Evolutionary conservation across 2,329 filamentous ascomycete genomes (phyloP).

Genomic region (Monilinia polystroma): DNA sequence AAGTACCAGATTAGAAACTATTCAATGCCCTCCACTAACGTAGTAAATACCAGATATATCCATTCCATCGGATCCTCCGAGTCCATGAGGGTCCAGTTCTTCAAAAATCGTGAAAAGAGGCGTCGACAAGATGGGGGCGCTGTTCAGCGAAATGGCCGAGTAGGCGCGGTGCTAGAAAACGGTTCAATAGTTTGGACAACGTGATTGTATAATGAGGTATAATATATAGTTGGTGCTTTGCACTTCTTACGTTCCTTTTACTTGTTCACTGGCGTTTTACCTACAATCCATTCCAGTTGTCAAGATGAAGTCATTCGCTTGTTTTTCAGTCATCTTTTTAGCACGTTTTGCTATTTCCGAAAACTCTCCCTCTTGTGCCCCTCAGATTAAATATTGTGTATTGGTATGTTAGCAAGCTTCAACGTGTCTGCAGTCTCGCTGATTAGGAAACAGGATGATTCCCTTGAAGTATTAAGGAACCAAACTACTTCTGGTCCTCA

Average conservation of each 20-base stretch:
- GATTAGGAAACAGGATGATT: slow-evolving; percentile 12
- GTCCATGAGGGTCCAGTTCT: neutral
- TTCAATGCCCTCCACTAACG: neutral
- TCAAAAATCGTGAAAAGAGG: neutral
- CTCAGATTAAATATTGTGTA: neutral
- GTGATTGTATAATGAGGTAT: neutral
- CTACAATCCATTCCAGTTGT: neutral
- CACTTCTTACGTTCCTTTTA: neutral
- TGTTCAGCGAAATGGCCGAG: neutral
- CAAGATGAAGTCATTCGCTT: slow-evolving; percentile 11
- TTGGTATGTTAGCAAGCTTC: neutral
- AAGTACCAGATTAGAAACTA: neutral
- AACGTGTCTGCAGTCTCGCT: neutral
- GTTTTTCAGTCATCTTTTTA: slow-evolving; percentile 8
- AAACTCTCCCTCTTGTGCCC: slow-evolving; percentile 11
- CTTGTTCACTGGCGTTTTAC: neutral
- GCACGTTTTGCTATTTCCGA: slow-evolving; percentile 3
- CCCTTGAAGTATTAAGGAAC: neutral
- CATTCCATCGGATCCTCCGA: neutral
- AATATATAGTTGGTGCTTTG: neutral
- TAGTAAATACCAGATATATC: neutral
- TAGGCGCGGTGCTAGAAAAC: neutral
- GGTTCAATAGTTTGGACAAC: slow-evolving; percentile 9
- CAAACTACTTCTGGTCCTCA: neutral
- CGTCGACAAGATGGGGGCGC: neutral